Evolutionary conservation across 176 grass and related monocot species (phyloP).

Genomic region (Luzula sylvatica): DNA sequence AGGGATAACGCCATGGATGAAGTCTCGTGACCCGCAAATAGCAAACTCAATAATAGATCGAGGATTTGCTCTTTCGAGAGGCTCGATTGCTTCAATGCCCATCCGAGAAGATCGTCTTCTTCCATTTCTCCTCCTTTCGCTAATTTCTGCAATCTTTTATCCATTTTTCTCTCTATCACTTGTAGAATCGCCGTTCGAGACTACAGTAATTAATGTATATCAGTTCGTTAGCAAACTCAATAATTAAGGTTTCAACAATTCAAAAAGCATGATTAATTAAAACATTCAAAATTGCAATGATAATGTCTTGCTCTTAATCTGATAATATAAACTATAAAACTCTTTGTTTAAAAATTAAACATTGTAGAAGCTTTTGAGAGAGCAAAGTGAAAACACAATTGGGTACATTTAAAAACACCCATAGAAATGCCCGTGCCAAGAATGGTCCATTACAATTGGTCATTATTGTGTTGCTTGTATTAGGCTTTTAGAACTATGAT

Average conservation of each 20-base stretch:
- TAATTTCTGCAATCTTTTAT: slow-evolving; percentile 39
- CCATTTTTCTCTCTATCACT: slow-evolving; percentile 82
- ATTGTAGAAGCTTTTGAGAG: not conserved
- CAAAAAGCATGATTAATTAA: too few relatives aligned
- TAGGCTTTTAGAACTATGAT: slow-evolving; percentile 18
- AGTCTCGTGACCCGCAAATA: slow-evolving; percentile 88
- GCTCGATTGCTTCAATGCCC: slow-evolving; percentile 56
- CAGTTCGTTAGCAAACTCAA: too few relatives aligned
- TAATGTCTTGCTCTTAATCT: not conserved
- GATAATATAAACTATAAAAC: too few relatives aligned
- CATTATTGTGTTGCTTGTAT: slow-evolving; percentile 17
- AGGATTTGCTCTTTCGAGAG: slow-evolving; percentile 78
- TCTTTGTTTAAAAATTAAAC: not conserved
- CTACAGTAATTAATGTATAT: slow-evolving; percentile 9
- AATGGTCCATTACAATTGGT: slow-evolving; percentile 4
- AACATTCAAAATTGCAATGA: not conserved
- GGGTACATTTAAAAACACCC: not conserved
- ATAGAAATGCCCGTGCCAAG: slow-evolving; percentile 18
- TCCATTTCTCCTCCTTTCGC: slow-evolving; percentile 22
- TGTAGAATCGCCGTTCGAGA: slow-evolving; percentile 65
- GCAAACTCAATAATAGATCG: slow-evolving; percentile 88
- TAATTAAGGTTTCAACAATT: too few relatives aligned
- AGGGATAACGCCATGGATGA: slow-evolving; percentile 81
- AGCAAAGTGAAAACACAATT: not conserved
- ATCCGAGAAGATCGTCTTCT: slow-evolving; percentile 88